Base-by-base conservation (phyloP, 2,329 filamentous ascomycete genomes). In the Colletotrichum endophyticum region DNA sequence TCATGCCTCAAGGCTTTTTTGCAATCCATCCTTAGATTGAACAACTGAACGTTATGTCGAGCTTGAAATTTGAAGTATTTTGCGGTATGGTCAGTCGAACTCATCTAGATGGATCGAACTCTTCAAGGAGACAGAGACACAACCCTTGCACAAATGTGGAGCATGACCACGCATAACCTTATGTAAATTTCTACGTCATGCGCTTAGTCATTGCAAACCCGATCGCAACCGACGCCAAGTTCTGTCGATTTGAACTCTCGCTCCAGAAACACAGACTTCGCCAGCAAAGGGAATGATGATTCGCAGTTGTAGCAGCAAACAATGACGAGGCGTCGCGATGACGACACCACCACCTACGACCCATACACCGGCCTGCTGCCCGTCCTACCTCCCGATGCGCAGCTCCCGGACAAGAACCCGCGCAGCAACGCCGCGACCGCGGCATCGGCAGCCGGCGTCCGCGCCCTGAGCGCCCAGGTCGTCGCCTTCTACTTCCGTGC, bases 401-500 rank as follows among this genome's bases (percentile, higher is more conserved):
- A 73, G 32, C 82, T 85, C 11, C 84, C 88, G 34, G 88, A 89
- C 76, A 87, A 88, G 70, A 84, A 88, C 53, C 86, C 88, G 8
- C 86, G 88, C 70, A 90, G 84, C 81, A 90, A 91, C 81, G 90
- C 90, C 49, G 90, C 91, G 8, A 92, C 91, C 4, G 96, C 95
- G 64, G 94, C 95, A n/a, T 96, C 95, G 27, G 96, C 96, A 6
- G 96, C 96, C 27, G 92, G 95, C 56, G 94, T 96, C 78, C 94
- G 96, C 63, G 96, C 96, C 32, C 84, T 98, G 78, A 96, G 94
- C 80, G 94, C 95, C 9, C 94, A 98, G 82, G 89, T 95, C 80
- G 91, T 98, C 71, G 94, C 95, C 28, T 98, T 98, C 81, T 98
- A 98, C 86, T 98, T 98, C 83, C 91, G 96, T 73, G 95, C 95